phyloP scores from a whole-genome alignment of 306 rosid species.

The Ceratonia siliqua region DNA sequence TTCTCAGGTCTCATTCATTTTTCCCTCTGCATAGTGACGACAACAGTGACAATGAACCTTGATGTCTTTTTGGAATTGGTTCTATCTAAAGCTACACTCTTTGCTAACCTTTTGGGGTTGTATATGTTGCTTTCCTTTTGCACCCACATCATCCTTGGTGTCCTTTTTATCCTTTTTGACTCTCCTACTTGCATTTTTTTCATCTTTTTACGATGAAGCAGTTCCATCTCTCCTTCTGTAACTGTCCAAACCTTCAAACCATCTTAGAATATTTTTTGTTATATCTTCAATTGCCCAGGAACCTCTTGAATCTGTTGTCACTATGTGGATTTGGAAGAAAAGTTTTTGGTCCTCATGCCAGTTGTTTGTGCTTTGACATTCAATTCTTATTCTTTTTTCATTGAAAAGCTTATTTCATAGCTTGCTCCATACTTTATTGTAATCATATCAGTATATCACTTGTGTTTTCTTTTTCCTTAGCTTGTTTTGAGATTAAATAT shows the following conservation, averaged over 20 bases:
- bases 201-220: not conserved
- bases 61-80: not conserved
- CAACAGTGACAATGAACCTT: not conserved
- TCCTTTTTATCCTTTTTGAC: not conserved
- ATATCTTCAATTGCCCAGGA: not conserved
- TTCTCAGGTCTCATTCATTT: not conserved
- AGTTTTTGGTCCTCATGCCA: not conserved
- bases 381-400: constrained; percentile 8
- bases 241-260: not conserved
- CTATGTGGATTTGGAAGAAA: not conserved
- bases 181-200: not conserved
- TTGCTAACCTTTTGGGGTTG: not conserved
- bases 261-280: not conserved
- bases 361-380: constrained; percentile 11
- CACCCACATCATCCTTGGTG: not conserved
- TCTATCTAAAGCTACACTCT: not conserved
- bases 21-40: not conserved
- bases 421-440: not conserved
- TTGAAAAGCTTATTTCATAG: not conserved
- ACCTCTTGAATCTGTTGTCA: not conserved
- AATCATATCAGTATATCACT: not conserved
- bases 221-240: not conserved
- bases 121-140: not conserved
- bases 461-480: not conserved
- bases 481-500: constrained; percentile 19